Percentiles rank a stretch among this genome's conserved stretches.
These are phyloP conservation scores for Talaromyces thailandensis DNA, from an alignment of 495 filamentous ascomycete genomes.

Conservation along the genomic window DNA sequence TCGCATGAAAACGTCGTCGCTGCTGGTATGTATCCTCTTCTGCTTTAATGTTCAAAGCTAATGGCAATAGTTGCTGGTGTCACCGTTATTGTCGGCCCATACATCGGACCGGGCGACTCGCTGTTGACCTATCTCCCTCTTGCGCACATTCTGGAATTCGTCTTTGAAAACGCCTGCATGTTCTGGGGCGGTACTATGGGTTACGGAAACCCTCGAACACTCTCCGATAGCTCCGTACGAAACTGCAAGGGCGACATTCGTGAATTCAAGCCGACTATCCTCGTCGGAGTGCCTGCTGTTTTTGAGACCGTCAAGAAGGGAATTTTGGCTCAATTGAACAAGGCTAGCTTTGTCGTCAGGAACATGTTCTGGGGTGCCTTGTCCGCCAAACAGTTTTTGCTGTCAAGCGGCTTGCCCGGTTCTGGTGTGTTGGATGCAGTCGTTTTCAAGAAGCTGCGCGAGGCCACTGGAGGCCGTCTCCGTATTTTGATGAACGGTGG, in stretches of 20 bases:
- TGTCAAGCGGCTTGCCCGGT: conserved; percentile 69
- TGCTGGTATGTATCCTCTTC: conserved; percentile 49
- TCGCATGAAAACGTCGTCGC: conserved; percentile 86
- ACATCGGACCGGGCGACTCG: conserved; percentile 77
- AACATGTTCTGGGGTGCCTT: conserved; percentile 92
- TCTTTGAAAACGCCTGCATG: conserved; percentile 88
- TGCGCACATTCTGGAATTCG: conserved; percentile 94
- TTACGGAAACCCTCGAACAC: conserved; percentile 88
- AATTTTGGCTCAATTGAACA: conserved; percentile 77
- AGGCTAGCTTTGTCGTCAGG: conserved; percentile 60
- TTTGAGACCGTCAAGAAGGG: conserved; percentile 99
- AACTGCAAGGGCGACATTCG: conserved; percentile 95
- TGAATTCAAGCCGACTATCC: conserved; percentile 83
- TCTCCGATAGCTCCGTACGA: conserved; percentile 81
- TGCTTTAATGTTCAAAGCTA: not conserved
- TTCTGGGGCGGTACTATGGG: conserved; percentile 97
- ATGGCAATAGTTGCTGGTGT: conserved; percentile 69
- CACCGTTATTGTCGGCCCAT: conserved; percentile 72
- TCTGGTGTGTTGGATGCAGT: conserved; percentile 58
- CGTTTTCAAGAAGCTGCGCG: conserved; percentile 87
- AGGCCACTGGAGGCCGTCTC: conserved; percentile 75
- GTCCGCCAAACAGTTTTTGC: conserved; percentile 70
- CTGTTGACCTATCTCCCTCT: conserved; percentile 88
- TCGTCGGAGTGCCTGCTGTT: conserved; percentile 92
- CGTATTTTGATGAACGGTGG: conserved; percentile 81